phyloP scores from a whole-genome alignment of 2,329 filamentous ascomycete genomes.

The Grosmannia serpens region DNA sequence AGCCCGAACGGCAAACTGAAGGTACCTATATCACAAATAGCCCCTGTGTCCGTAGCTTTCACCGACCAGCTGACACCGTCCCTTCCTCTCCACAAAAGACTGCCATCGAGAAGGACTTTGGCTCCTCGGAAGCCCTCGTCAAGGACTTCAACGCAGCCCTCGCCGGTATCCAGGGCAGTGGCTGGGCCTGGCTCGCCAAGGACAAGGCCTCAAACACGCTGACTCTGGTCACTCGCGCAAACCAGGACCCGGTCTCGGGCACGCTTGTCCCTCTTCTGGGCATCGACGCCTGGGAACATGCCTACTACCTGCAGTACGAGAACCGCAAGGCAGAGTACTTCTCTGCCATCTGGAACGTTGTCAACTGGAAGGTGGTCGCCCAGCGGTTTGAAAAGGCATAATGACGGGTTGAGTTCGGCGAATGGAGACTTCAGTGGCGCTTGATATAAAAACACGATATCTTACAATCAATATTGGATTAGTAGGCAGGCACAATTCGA shows the following conservation, averaged over 20 bases:
- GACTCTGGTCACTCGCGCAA: constrained; percentile 59
- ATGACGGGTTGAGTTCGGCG: not conserved
- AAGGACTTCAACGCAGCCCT: constrained; percentile 58
- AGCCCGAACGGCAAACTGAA: constrained; percentile 51
- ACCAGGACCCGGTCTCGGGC: constrained; percentile 82
- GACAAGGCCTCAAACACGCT: constrained; percentile 51
- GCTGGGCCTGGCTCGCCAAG: constrained; percentile 84
- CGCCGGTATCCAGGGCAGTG: constrained; percentile 70
- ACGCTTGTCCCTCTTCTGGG: constrained; percentile 74
- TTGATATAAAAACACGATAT: no score
- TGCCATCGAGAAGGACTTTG: constrained; percentile 56
- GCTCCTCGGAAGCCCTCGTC: constrained; percentile 50
- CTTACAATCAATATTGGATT: no score
- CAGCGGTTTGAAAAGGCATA: constrained; percentile 47
- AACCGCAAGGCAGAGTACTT: constrained; percentile 98
- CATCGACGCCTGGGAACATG: constrained; percentile 93
- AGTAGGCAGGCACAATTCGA: no score
- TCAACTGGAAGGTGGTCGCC: constrained; percentile 90
- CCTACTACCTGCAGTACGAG: constrained; percentile 92
- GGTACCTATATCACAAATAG: constrained; percentile 20
- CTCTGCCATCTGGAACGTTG: constrained; percentile 81
- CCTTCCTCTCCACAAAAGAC: constrained; percentile 21
- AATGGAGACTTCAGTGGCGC: not conserved
- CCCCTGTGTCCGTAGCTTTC: not conserved
- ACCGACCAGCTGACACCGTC: not conserved